Conservation (phyloP, 164 flowering plant genomes). For the Vitis amurensis region DNA sequence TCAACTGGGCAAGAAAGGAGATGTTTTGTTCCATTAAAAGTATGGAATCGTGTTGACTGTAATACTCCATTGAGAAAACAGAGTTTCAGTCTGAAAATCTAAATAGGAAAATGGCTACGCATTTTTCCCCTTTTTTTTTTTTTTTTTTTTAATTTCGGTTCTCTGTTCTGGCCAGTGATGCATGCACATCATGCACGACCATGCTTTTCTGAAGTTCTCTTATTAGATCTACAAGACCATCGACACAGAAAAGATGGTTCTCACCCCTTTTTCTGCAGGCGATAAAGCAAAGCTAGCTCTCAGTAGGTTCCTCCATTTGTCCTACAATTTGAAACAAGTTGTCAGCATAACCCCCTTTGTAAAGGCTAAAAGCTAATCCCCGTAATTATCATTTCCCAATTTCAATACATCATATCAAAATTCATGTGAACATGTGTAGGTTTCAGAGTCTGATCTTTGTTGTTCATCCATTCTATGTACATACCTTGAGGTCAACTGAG, state of each 20-base stretch:
- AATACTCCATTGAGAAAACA: too few species aligned
- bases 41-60: too few species aligned
- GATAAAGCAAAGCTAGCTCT: slow-evolving; percentile 79
- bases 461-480: neutral
- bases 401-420: neutral
- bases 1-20: too few species aligned
- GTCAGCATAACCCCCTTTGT: neutral
- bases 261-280: slow-evolving; percentile 64
- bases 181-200: too few species aligned
- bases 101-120: too few species aligned
- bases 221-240: too few species aligned
- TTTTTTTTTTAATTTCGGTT: too few species aligned
- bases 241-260: slow-evolving; percentile 8
- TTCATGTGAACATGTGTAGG: neutral
- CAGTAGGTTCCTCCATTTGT: slow-evolving; percentile 96
- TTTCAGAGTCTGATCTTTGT: neutral
- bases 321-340: slow-evolving; percentile 44
- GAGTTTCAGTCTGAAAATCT: too few species aligned
- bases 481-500: slow-evolving; percentile 94
- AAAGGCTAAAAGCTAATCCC: neutral
- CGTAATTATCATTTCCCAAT: neutral
- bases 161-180: too few species aligned
- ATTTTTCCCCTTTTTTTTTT: too few species aligned
- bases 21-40: too few species aligned
- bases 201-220: too few species aligned